Percentiles rank a stretch among this genome's conserved stretches.
Evolutionary conservation across 2,329 filamentous ascomycete species (phyloP).

Genomic region (Blumeria graminis): DNA sequence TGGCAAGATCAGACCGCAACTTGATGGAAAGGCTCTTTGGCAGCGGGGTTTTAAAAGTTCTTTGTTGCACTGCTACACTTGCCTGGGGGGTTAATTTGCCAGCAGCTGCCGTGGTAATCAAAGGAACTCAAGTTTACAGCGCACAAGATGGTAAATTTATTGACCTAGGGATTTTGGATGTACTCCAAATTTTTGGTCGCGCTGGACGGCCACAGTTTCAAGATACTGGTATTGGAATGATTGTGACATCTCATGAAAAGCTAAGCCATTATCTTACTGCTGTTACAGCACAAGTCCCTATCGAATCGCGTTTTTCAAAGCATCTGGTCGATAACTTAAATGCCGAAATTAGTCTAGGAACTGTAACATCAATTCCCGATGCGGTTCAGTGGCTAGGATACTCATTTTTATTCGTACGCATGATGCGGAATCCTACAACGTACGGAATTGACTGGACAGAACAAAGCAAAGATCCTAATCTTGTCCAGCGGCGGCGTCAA

Average conservation of each 20-base stretch:
- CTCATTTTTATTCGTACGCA: constrained; percentile 89
- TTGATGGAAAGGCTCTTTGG: constrained; percentile 82
- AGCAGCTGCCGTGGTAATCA: constrained; percentile 89
- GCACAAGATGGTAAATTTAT: constrained; percentile 91
- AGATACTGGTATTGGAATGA: constrained; percentile 93
- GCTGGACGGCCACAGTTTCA: constrained; percentile 95
- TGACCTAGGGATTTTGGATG: constrained; percentile 85
- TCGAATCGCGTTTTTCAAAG: constrained; percentile 86
- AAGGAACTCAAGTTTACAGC: constrained; percentile 92
- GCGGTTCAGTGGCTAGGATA: constrained; percentile 96
- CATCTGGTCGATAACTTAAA: constrained; percentile 94
- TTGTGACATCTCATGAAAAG: constrained; percentile 89
- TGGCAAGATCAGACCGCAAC: constrained; percentile 84
- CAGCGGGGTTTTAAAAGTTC: constrained; percentile 81
- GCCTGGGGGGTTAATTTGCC: constrained; percentile 98
- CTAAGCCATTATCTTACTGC: constrained; percentile 75
- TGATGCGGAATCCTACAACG: constrained; percentile 72
- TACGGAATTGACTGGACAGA: constrained; percentile 95
- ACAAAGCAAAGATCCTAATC: constrained; percentile 51
- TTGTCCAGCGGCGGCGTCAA: constrained; percentile 66
- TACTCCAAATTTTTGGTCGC: constrained; percentile 94
- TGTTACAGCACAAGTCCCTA: constrained; percentile 86
- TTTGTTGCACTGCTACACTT: constrained; percentile 92
- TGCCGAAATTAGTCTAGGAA: constrained; percentile 79
- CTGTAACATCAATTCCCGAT: constrained; percentile 81